A percentile compares a stretch with the other conserved stretches of the same genome.
Conservation (phyloP, 2,329 filamentous ascomycete species). For the Didymella pinodella region DNA sequence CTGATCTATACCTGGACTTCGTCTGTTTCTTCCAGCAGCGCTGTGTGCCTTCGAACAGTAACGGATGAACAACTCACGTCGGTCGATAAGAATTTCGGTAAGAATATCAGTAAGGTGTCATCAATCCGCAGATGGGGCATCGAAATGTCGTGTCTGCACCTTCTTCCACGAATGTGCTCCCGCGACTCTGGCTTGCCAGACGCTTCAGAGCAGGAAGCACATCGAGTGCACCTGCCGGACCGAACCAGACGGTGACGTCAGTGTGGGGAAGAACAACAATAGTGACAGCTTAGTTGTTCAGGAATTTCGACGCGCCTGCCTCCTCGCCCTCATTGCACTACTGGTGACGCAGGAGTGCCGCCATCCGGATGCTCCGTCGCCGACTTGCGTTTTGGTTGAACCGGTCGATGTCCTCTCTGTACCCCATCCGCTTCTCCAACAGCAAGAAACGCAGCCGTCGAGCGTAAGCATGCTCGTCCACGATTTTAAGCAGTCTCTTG, state of each 20-base stretch:
- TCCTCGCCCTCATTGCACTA: neutral
- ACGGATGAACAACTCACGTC: too few species aligned
- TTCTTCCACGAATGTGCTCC: neutral
- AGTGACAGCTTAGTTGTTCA: neutral
- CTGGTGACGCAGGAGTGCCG: neutral
- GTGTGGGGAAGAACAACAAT: neutral
- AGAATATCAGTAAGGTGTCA: too few species aligned
- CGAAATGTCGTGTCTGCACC: neutral
- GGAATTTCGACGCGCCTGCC: neutral
- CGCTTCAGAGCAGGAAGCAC: neutral
- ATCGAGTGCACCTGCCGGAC: neutral
- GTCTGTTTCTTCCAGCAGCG: too few species aligned
- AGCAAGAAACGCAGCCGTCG: neutral
- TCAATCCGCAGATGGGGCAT: too few species aligned
- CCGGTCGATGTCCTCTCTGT: neutral
- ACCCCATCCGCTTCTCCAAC: neutral
- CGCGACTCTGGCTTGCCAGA: neutral
- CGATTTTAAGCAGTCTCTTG: neutral
- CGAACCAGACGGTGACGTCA: neutral
- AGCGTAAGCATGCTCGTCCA: neutral
- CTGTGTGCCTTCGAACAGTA: too few species aligned
- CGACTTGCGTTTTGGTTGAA: neutral
- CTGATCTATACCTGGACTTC: too few species aligned
- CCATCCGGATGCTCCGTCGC: neutral
- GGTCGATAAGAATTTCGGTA: too few species aligned